phyloP scores from a whole-genome alignment of 1,139 yeast species.

The Suhomyces coccinellae region DNA sequence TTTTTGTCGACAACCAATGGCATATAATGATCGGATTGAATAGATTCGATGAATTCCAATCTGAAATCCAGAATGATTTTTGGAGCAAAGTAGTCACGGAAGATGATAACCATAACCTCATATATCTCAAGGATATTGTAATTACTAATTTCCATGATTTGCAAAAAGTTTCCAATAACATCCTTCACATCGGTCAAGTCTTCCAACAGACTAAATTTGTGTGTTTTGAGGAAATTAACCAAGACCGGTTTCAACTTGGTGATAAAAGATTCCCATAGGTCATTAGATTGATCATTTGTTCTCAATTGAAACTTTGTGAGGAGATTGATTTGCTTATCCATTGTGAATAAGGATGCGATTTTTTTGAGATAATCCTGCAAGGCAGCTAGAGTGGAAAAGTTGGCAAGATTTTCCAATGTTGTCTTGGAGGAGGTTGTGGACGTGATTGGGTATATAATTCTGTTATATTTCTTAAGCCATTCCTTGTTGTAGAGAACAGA shows the following conservation, averaged over 20 bases:
- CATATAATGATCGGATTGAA: slow-evolving; percentile 85
- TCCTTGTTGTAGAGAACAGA: slow-evolving; percentile 68
- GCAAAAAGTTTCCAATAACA: slow-evolving; percentile 69
- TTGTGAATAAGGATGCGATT: slow-evolving; percentile 73
- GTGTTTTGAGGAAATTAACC: slow-evolving; percentile 35
- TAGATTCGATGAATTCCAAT: slow-evolving; percentile 57
- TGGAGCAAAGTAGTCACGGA: slow-evolving; percentile 60
- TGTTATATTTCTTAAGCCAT: slow-evolving; percentile 69
- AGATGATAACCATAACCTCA: slow-evolving; percentile 58
- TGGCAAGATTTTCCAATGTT: slow-evolving; percentile 17
- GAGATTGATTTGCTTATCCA: slow-evolving; percentile 66
- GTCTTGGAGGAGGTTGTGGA: slow-evolving; percentile 19
- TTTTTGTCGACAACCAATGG: slow-evolving; percentile 70
- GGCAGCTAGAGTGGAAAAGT: slow-evolving; percentile 27
- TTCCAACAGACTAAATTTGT: slow-evolving; percentile 29
- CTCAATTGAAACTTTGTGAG: slow-evolving; percentile 58
- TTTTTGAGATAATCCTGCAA: slow-evolving; percentile 60
- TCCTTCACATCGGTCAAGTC: slow-evolving; percentile 47
- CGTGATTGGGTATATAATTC: slow-evolving; percentile 68
- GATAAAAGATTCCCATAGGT: slow-evolving; percentile 73
- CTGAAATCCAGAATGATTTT: slow-evolving; percentile 58
- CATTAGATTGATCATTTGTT: slow-evolving; percentile 60
- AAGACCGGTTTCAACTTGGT: slow-evolving; percentile 59
- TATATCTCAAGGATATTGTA: slow-evolving; percentile 63
- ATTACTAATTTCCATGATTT: slow-evolving; percentile 73